Evolutionary conservation across 1,284 basidiomycete species (phyloP).

Genomic region (Pseudozyma sp.): DNA sequence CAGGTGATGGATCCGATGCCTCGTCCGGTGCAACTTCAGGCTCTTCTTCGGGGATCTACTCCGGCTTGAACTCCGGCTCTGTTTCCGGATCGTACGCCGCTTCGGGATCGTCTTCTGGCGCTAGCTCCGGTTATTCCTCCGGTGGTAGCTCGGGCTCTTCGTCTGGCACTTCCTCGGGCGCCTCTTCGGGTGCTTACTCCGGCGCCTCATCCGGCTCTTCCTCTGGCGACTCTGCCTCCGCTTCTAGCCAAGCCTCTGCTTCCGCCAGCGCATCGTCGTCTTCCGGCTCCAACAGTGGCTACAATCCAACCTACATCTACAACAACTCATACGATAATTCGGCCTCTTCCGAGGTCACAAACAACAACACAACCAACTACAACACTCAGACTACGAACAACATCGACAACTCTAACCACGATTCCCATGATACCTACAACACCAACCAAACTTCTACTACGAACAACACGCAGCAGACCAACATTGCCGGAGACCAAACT

Average conservation of each 20-base stretch:
- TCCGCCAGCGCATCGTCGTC: slow-evolving; percentile 6
- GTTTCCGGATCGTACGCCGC: too few species aligned
- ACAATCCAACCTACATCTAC: slow-evolving; percentile 36
- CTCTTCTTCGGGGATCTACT: too few species aligned
- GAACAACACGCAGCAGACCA: slow-evolving; percentile 20
- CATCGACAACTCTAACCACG: slow-evolving; percentile 23
- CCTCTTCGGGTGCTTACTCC: slow-evolving; percentile 1
- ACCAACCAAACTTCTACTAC: slow-evolving; percentile 5
- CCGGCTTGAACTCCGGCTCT: too few species aligned
- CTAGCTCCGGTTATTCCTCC: neutral
- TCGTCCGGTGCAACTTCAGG: slow-evolving; percentile 7
- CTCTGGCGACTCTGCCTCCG: neutral
- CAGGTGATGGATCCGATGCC: neutral
- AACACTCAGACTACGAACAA: neutral
- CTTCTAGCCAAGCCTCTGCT: neutral
- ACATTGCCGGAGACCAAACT: slow-evolving; percentile 10
- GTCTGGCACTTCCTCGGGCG: neutral
- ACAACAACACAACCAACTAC: slow-evolving; percentile 16
- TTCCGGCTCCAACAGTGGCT: slow-evolving; percentile 5
- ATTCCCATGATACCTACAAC: slow-evolving; percentile 29
- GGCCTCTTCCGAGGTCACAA: slow-evolving; percentile 14
- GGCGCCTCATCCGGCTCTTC: slow-evolving; percentile 5
- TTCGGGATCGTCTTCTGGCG: too few species aligned
- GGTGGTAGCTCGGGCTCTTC: neutral
- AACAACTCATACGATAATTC: slow-evolving; percentile 41